Percentiles rank a stretch among this genome's conserved stretches.
Evolutionary conservation across 352 stramenopile species (phyloP).

Genomic region (Phytophthora capsici): DNA sequence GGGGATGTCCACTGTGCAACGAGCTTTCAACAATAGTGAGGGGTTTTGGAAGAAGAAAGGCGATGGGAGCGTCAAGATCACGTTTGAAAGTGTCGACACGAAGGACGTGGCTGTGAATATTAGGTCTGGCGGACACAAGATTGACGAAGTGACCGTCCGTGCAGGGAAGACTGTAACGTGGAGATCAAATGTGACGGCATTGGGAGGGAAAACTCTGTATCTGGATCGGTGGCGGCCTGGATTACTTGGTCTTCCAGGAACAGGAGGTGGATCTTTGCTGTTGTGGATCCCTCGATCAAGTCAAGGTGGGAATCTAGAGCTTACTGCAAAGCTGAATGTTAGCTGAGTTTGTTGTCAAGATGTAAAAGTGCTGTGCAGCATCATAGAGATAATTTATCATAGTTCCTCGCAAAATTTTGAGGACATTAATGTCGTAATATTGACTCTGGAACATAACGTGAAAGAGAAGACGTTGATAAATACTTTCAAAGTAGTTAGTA

Average conservation of each 20-base stretch:
- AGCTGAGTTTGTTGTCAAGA: conserved; percentile 11
- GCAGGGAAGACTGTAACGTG: conserved; percentile 32
- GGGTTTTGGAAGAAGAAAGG: conserved; percentile 42
- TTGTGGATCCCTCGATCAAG: conserved; percentile 42
- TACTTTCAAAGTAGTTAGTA: too few species aligned
- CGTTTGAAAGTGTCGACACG: conserved; percentile 44
- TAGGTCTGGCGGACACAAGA: conserved; percentile 39
- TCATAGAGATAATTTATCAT: background rate
- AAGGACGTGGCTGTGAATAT: conserved; percentile 48
- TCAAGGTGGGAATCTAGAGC: conserved; percentile 24
- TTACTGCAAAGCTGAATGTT: conserved; percentile 32
- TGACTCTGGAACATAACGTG: too few species aligned
- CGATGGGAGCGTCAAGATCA: conserved; percentile 38
- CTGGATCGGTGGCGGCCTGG: conserved; percentile 48
- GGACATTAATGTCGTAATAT: too few species aligned
- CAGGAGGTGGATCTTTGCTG: conserved; percentile 40
- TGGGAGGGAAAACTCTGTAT: conserved; percentile 50
- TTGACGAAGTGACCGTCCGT: conserved; percentile 39
- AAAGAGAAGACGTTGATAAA: too few species aligned
- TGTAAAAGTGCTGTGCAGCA: background rate
- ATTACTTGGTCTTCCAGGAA: conserved; percentile 37
- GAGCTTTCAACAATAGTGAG: conserved; percentile 47
- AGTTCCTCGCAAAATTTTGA: too few species aligned
- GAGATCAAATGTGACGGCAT: conserved; percentile 26
- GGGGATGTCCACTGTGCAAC: conserved; percentile 40